phyloP scores from a whole-genome alignment of 805 yeast genomes.

The Starmera amethionina region DNA sequence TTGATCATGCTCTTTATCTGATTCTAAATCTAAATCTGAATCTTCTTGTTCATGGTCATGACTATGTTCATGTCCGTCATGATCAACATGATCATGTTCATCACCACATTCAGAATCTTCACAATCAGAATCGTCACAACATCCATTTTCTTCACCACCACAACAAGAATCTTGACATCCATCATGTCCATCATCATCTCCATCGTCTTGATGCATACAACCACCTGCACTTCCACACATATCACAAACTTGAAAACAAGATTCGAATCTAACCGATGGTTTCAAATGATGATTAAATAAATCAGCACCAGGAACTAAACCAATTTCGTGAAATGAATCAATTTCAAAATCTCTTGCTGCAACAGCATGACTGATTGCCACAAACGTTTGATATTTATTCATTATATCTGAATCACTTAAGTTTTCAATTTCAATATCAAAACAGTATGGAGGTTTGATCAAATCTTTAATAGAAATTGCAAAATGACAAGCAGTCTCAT shows the following conservation, averaged over 20 bases:
- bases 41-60: neutral
- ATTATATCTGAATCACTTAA: constrained; percentile 15
- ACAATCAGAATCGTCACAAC: constrained; percentile 7
- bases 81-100: neutral
- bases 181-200: constrained; percentile 14
- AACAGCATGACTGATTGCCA: constrained; percentile 47
- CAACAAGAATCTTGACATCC: constrained; percentile 14
- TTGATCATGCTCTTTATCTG: constrained; percentile 2
- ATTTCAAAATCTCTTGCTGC: constrained; percentile 76
- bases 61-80: neutral
- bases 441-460: constrained; percentile 18
- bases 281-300: constrained; percentile 64
- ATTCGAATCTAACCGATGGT: constrained; percentile 63
- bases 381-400: constrained; percentile 34
- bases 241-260: constrained; percentile 41
- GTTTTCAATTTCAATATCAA: constrained; percentile 17
- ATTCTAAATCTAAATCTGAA: neutral
- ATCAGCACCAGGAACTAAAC: constrained; percentile 87
- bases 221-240: constrained; percentile 35
- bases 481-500: constrained; percentile 25
- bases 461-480: constrained; percentile 18
- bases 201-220: constrained; percentile 27
- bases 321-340: constrained; percentile 65
- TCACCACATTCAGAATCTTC: constrained; percentile 2
- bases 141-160: constrained; percentile 1